Evolutionary conservation across 306 rosid genomes (phyloP), one percentile per base, ranked within the genome.

Genomic region (Casuarina equisetifolia): DNA sequence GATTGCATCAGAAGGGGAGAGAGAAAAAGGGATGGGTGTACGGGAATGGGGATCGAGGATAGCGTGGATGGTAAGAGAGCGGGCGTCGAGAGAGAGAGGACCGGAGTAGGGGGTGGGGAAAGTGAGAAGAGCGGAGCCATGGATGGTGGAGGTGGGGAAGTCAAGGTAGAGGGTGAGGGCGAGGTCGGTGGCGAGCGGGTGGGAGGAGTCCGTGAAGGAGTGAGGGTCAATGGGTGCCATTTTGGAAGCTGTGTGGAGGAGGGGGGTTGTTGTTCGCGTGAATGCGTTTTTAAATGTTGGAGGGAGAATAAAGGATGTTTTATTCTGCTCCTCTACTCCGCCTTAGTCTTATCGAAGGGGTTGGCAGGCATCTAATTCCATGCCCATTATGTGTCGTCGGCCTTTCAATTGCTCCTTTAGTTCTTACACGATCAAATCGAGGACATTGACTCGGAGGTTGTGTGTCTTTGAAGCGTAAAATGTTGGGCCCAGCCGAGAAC

Each of bases 191-290:
- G 91, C 85, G 40, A 78, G 64, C 7, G 97, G 83, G 58, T 95
- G 86, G 7, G 86, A 49, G 0, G 94, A 88, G 58, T 95, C 94
- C 0, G 97, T 86, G 88, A 84, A 95, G 0, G 99, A 95, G 87
- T 92, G 99, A 4, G 99, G 99, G 39, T 95, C 99, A 4, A 95
- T 16, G 0, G 91, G 89, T 36, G 96, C 96, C 99, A 95, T 94
- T 77, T 50, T 5, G 55, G 32, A 25, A 25, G 32, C 32, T 25
- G 32, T 25, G 32, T 25, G 32, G 1, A 25, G 32, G 32, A 25
- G 32, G 32, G 32, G 32, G 32, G 32, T 25, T 0, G 32, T 25
- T 25, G 32, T 25, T 25, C 32, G 32, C 32, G 32, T 25, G 32
- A 25, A 25, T 12, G 15, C 17, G 57, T 12, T 12, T 51, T 51